These are phyloP conservation scores for Penicillium paneum DNA, from an alignment of 2,329 filamentous ascomycete genomes.

Conservation along the genomic window DNA sequence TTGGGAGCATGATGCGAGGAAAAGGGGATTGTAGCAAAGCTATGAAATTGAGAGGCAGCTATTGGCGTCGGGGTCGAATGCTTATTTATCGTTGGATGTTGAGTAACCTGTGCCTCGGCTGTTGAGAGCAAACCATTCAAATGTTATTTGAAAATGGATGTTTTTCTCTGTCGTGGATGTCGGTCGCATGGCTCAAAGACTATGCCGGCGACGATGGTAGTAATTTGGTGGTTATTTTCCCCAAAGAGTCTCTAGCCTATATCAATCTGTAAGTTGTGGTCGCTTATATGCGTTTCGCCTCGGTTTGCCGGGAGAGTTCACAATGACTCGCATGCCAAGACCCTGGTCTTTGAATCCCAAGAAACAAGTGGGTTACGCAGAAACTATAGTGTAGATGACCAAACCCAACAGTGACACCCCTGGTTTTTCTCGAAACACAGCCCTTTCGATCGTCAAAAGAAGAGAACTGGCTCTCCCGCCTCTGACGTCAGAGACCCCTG, in stretches of 20 bases:
- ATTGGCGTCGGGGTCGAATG: neutral
- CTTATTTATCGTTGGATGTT: no score
- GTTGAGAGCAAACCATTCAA: neutral
- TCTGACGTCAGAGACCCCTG: constrained; percentile 12
- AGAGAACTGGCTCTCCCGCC: neutral
- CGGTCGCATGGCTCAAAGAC: neutral
- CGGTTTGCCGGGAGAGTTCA: neutral
- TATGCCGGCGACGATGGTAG: neutral
- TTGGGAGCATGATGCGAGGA: neutral
- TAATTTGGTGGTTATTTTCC: neutral
- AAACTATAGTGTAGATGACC: neutral
- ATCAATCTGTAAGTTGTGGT: neutral
- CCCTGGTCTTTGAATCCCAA: neutral
- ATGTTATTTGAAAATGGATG: neutral
- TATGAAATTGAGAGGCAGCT: neutral
- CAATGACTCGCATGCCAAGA: neutral
- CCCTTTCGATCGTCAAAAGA: neutral
- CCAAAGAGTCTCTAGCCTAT: neutral
- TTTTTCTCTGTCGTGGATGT: neutral
- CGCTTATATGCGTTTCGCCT: neutral
- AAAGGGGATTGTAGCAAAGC: neutral
- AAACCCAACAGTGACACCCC: neutral
- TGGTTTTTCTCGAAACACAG: constrained; percentile 1
- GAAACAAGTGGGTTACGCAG: neutral
- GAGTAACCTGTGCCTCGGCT: neutral